phyloP scores from a whole-genome alignment of 441 rosid species.

The Cnidoscolus chayamansa region DNA sequence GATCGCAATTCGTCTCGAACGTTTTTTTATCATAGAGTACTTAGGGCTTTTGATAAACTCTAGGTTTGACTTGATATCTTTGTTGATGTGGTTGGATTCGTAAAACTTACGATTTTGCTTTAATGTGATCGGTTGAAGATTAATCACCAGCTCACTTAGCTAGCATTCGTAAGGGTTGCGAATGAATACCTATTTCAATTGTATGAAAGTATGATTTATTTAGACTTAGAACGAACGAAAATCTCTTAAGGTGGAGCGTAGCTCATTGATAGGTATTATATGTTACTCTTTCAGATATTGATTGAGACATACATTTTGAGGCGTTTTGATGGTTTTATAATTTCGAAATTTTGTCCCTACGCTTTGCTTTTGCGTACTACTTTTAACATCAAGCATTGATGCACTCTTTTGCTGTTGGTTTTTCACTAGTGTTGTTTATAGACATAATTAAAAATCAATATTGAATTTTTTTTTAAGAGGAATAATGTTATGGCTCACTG shows the following conservation, averaged over 20 bases:
- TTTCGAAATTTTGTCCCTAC: too few species aligned
- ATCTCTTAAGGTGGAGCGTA: too few species aligned
- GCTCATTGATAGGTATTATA: background rate
- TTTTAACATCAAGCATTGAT: too few species aligned
- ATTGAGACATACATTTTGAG: background rate
- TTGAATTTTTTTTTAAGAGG: background rate
- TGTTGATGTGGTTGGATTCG: background rate
- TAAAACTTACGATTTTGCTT: background rate
- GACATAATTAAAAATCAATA: background rate
- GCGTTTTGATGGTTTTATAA: too few species aligned
- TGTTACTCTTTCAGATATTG: background rate
- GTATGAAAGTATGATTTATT: too few species aligned
- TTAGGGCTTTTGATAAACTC: background rate
- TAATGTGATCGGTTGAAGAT: background rate
- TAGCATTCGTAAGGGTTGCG: background rate
- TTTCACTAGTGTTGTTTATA: background rate
- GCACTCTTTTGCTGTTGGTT: background rate
- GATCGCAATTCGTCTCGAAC: background rate
- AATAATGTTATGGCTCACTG: background rate
- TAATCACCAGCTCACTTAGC: slow-evolving; percentile 8
- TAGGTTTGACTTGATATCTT: background rate
- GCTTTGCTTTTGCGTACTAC: too few species aligned
- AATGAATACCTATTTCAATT: background rate
- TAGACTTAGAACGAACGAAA: too few species aligned
- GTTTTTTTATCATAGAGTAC: background rate